phyloP scores from a whole-genome alignment of 768 basidiomycete genomes.

The Boletus sp. region DNA sequence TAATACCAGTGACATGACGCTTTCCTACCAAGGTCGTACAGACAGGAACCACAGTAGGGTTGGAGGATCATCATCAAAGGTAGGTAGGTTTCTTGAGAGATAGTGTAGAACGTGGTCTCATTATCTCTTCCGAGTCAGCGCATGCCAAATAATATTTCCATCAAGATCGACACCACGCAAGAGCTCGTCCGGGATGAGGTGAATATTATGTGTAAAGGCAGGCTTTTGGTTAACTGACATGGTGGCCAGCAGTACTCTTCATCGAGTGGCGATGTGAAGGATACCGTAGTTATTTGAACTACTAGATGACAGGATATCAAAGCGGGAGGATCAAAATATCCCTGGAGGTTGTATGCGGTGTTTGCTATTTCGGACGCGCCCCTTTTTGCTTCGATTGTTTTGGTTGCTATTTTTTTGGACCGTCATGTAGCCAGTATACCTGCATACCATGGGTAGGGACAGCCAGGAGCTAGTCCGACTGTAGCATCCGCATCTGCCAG shows the following conservation, averaged over 20 bases:
- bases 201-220: neutral
- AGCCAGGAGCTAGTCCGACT: no score
- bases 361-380: neutral
- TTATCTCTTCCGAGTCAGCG: neutral
- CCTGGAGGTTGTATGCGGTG: neutral
- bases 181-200: neutral
- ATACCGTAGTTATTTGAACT: no score
- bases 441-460: no score
- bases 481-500: no score
- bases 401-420: no score
- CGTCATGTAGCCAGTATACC: no score
- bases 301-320: neutral
- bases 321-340: no score
- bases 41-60: neutral
- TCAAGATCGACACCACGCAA: neutral
- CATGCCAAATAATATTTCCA: neutral
- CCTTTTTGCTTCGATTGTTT: no score
- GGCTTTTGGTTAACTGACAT: neutral
- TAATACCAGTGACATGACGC: conserved; percentile 7
- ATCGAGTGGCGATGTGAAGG: neutral
- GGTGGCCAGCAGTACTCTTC: neutral
- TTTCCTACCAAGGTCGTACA: conserved; percentile 14
- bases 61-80: neutral
- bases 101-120: neutral
- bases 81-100: neutral